Percentiles rank a stretch among this genome's conserved stretches.
phyloP scores from a whole-genome alignment of 116 monocot genomes.

The Cymodocea nodosa region DNA sequence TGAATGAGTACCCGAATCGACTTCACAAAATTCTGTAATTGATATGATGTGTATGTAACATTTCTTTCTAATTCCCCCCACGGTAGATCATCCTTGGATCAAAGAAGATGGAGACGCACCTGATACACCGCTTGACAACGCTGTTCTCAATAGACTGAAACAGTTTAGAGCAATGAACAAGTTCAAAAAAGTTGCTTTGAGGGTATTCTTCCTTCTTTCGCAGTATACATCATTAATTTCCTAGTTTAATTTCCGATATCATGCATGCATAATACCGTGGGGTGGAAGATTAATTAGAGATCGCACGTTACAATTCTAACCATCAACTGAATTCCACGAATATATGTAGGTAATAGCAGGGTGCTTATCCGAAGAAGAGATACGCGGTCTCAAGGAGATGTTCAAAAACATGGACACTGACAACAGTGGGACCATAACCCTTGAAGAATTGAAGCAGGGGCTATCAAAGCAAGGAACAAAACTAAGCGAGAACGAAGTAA shows the following conservation, averaged over 20 bases:
- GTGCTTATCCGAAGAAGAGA: constrained; percentile 92
- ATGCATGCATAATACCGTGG: too few species aligned
- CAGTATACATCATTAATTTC: not conserved
- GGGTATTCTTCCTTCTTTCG: constrained; percentile 26
- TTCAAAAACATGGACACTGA: constrained; percentile 87
- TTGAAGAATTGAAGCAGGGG: constrained; percentile 76
- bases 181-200: constrained; percentile 98
- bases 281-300: too few species aligned
- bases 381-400: constrained; percentile 84
- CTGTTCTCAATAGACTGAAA: constrained; percentile 73
- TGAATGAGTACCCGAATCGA: too few species aligned
- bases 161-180: constrained; percentile 97
- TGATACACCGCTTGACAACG: constrained; percentile 87
- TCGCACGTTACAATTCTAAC: too few species aligned
- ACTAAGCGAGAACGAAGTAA: constrained; percentile 61
- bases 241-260: not conserved
- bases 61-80: too few species aligned
- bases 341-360: constrained; percentile 69
- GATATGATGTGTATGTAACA: too few species aligned
- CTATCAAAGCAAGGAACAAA: constrained; percentile 74
- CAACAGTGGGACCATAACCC: constrained; percentile 89
- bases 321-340: not conserved
- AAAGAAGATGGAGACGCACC: constrained; percentile 99
- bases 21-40: not conserved
- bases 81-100: constrained; percentile 99